These are phyloP conservation scores for Plectosphaerella sp. DNA, from an alignment of 2,329 filamentous ascomycete species.

Conservation along the genomic window DNA sequence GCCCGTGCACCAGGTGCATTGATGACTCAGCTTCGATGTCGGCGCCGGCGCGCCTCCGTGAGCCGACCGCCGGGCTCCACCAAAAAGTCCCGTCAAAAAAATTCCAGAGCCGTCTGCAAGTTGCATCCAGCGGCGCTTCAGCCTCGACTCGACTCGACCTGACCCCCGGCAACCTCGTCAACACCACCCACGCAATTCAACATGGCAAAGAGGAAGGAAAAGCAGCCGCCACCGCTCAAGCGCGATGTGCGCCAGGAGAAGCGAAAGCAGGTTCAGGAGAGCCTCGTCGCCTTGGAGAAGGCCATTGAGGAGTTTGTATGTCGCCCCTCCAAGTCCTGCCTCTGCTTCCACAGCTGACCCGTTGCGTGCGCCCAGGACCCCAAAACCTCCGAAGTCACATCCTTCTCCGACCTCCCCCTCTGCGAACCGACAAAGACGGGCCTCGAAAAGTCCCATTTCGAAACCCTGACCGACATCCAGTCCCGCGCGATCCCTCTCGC, in stretches of 20 bases:
- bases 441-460: constrained; percentile 82
- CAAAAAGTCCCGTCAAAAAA: background rate
- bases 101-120: background rate
- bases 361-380: constrained; percentile 44
- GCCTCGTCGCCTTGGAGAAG: constrained; percentile 32
- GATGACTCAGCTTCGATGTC: background rate
- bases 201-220: constrained; percentile 16
- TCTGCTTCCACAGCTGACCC: background rate
- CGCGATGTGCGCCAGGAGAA: constrained; percentile 15
- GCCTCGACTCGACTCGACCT: background rate
- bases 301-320: constrained; percentile 35
- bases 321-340: background rate
- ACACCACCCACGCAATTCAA: too few species aligned
- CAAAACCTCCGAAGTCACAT: constrained; percentile 54
- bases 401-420: constrained; percentile 81
- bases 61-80: background rate
- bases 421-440: constrained; percentile 76
- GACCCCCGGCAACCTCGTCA: too few species aligned
- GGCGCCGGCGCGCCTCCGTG: background rate
- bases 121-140: background rate
- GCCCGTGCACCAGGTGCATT: too few species aligned
- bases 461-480: constrained; percentile 88
- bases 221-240: constrained; percentile 28
- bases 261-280: constrained; percentile 34
- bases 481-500: constrained; percentile 82